Conservation (phyloP, 164 flowering plant species). For the Saururus chinensis region DNA sequence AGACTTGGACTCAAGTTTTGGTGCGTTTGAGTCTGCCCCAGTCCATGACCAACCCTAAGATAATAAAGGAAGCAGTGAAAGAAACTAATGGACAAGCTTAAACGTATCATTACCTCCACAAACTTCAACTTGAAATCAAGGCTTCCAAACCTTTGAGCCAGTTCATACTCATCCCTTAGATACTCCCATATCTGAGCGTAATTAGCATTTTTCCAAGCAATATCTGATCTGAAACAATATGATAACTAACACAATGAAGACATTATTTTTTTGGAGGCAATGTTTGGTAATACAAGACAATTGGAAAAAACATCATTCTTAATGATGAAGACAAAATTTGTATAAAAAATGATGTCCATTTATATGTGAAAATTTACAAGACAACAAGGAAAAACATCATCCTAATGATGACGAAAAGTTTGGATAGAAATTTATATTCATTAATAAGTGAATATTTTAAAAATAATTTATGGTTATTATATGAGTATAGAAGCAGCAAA, state of each 20-base stretch:
- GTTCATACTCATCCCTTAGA: constrained; percentile 87
- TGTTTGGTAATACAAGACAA: no score
- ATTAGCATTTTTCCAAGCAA: constrained; percentile 95
- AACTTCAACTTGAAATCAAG: constrained; percentile 92
- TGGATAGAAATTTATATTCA: no score
- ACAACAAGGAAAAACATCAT: no score
- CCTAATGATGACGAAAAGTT: no score
- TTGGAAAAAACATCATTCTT: no score
- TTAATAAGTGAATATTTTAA: no score
- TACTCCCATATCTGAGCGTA: constrained; percentile 96
- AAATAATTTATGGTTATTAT: no score
- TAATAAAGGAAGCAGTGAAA: neutral
- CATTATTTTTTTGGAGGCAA: no score
- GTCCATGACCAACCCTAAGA: neutral
- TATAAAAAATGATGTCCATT: no score
- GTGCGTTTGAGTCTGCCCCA: neutral
- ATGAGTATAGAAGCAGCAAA: constrained; percentile 5
- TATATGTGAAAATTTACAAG: no score
- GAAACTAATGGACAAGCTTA: neutral
- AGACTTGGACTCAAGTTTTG: neutral
- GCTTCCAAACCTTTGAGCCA: constrained; percentile 88
- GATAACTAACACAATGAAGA: neutral
- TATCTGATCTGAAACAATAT: constrained; percentile 53
- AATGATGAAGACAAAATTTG: no score
- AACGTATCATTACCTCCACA: constrained; percentile 58